Conservation (phyloP, 2,329 filamentous ascomycete species). For the Capronia coronata region DNA sequence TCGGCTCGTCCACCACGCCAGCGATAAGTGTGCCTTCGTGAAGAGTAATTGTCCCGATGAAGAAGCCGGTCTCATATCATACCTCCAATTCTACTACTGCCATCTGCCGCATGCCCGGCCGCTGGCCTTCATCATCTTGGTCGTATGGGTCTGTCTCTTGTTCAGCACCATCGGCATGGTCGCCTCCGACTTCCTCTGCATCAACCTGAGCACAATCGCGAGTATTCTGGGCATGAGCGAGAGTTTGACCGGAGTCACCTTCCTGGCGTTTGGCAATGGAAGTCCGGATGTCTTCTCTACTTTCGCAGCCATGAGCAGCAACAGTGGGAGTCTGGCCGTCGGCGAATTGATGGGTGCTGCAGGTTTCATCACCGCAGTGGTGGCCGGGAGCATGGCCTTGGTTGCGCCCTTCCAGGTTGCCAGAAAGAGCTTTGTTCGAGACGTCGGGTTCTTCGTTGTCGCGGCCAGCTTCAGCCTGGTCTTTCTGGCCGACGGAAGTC, state of each 20-base stretch:
- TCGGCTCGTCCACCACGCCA: constrained; percentile 66
- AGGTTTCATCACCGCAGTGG: constrained; percentile 91
- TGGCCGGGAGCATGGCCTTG: constrained; percentile 93
- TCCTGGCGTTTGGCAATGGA: constrained; percentile 93
- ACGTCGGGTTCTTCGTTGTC: constrained; percentile 85
- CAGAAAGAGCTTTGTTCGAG: constrained; percentile 80
- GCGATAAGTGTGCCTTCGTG: constrained; percentile 83
- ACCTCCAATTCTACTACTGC: constrained; percentile 90
- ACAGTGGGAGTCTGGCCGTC: constrained; percentile 93
- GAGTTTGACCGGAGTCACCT: constrained; percentile 91
- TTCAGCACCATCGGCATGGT: constrained; percentile 98
- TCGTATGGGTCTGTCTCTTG: constrained; percentile 77
- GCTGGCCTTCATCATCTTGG: constrained; percentile 70
- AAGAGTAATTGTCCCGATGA: constrained; percentile 76
- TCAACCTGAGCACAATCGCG: constrained; percentile 91
- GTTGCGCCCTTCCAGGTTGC: constrained; percentile 93
- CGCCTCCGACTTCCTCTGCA: constrained; percentile 95
- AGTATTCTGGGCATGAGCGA: constrained; percentile 86
- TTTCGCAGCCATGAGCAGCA: constrained; percentile 94
- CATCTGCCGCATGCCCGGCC: constrained; percentile 60
- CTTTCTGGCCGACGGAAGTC: constrained; percentile 75
- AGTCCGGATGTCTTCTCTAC: constrained; percentile 98
- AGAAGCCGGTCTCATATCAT: constrained; percentile 81
- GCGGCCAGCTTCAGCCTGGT: constrained; percentile 81
- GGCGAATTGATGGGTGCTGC: constrained; percentile 93